Base-by-base conservation (phyloP, 805 yeast species). In the Teunomyces funiuensis region DNA sequence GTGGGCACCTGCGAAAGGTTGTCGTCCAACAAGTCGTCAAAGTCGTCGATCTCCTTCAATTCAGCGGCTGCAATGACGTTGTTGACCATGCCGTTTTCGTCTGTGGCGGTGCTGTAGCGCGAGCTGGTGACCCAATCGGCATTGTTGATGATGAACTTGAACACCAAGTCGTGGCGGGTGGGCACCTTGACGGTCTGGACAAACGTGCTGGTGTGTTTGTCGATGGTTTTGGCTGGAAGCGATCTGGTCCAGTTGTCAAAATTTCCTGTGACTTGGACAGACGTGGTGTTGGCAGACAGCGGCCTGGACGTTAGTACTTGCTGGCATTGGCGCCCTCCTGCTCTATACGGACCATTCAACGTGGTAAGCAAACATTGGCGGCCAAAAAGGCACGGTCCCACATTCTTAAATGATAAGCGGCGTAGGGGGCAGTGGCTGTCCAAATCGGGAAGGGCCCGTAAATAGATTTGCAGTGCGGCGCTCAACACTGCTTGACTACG, bases 171-270 rank as follows among this genome's bases (percentile, higher is more conserved):
- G 29, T 59, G 52, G 25, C 50, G 54, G 11, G 45, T 40, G 10
- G 47, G 39, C 5, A 65, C 43, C 25, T 45, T 46, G 20, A 69
- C 44, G 18, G 34, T 36, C 10, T 60, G 61, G 28, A 45, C 45
- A 44, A 55, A 65, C 4, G 46, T 41, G 5, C 46, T 48, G 14
- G 45, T 39, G 8, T 43, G 46, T 18, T 14, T 18, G 3, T 16
- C 11, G 25, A 53, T 48, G 3, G 57, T 52, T n/a, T 36, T 45
- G 7, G 52, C 53, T 4, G 46, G 47, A 6, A 39, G 29, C 13
- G 54, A 42, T 40, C 54, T 52, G 9, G 61, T 42, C 76, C 76
- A 70, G 41, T 61, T 50, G 46, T 69, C 73, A 48, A 70, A 70
- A 47, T 52, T 60, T 5, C 76, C 76, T 1, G 74, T 69, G 16